Evolutionary conservation across 495 filamentous ascomycete genomes (phyloP).

Genomic region (Darksidea phi): DNA sequence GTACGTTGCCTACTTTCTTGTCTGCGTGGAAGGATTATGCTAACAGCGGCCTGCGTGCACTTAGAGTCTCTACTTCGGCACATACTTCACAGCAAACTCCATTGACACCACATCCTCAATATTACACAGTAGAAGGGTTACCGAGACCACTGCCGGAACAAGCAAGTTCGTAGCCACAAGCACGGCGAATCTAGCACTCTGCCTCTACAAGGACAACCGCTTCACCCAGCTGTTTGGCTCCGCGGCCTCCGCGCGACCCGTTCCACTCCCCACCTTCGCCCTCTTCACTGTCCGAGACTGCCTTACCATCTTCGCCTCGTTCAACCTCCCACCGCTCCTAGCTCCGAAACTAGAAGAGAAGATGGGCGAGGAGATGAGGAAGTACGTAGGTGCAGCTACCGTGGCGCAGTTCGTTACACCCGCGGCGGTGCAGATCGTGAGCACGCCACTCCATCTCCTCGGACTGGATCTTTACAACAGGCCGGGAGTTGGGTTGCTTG

Average conservation of each 20-base stretch:
- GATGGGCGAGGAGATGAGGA: conserved; percentile 48
- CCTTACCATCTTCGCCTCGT: conserved; percentile 88
- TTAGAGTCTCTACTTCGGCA: conserved; percentile 74
- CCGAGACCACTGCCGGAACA: conserved; percentile 64
- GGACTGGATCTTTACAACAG: conserved; percentile 90
- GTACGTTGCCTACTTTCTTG: conserved; percentile 18
- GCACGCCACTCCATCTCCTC: conserved; percentile 83
- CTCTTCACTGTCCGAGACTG: conserved; percentile 85
- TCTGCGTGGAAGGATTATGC: no score
- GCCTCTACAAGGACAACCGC: conserved; percentile 88
- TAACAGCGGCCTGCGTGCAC: conserved; percentile 10
- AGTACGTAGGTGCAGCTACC: conserved; percentile 55
- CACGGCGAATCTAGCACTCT: conserved; percentile 83
- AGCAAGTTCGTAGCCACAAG: conserved; percentile 81
- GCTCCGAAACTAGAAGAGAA: conserved; percentile 56
- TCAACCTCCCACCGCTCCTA: conserved; percentile 82
- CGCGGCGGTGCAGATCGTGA: conserved; percentile 74
- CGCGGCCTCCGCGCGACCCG: conserved; percentile 49
- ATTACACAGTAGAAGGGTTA: conserved; percentile 53
- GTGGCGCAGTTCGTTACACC: conserved; percentile 80
- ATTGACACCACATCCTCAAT: conserved; percentile 81
- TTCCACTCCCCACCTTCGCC: conserved; percentile 63
- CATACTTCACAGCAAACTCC: conserved; percentile 85
- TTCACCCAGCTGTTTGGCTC: conserved; percentile 80
- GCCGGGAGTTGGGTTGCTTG: conserved; percentile 49